Conservation (phyloP, 2,329 filamentous ascomycete species). For the Apiospora kogelbergensis region DNA sequence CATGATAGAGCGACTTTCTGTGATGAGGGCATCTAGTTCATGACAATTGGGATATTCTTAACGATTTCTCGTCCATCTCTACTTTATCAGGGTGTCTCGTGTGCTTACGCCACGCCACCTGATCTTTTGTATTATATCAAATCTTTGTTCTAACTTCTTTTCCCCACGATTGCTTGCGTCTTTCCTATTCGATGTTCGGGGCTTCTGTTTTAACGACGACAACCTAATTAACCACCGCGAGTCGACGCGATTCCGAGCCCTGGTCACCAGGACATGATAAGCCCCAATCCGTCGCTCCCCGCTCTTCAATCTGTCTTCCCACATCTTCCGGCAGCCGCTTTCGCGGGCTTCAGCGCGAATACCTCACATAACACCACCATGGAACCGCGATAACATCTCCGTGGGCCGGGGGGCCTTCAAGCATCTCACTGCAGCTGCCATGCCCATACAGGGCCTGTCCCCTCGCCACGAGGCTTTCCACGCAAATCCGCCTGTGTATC, state of each 20-base stretch:
- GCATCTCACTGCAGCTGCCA: constrained; percentile 15
- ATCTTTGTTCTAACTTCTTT: neutral
- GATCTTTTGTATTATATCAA: constrained; percentile 3
- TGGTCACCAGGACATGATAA: constrained; percentile 24
- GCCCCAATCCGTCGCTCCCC: constrained; percentile 16
- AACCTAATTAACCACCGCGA: constrained; percentile 4
- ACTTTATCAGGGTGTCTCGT: neutral
- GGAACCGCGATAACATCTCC: constrained; percentile 38
- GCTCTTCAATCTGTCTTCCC: constrained; percentile 33
- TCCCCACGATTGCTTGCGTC: neutral
- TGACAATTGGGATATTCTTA: constrained; percentile 8
- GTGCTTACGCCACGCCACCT: neutral
- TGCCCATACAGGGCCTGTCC: constrained; percentile 28
- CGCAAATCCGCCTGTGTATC: constrained; percentile 20
- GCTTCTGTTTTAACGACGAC: constrained; percentile 8
- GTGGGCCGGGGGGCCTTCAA: constrained; percentile 38
- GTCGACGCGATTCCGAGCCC: constrained; percentile 5
- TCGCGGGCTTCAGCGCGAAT: constrained; percentile 46
- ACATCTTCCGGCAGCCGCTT: constrained; percentile 31
- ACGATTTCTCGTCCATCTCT: neutral
- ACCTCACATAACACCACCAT: constrained; percentile 37
- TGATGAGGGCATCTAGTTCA: constrained; percentile 8
- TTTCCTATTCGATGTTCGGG: constrained; percentile 6
- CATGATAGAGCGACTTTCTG: constrained; percentile 17
- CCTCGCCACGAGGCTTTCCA: constrained; percentile 19